A percentile compares a stretch with the other conserved stretches of the same genome.
phyloP scores from a whole-genome alignment of 176 grass and related monocot species.

The Melocanna baccifera region DNA sequence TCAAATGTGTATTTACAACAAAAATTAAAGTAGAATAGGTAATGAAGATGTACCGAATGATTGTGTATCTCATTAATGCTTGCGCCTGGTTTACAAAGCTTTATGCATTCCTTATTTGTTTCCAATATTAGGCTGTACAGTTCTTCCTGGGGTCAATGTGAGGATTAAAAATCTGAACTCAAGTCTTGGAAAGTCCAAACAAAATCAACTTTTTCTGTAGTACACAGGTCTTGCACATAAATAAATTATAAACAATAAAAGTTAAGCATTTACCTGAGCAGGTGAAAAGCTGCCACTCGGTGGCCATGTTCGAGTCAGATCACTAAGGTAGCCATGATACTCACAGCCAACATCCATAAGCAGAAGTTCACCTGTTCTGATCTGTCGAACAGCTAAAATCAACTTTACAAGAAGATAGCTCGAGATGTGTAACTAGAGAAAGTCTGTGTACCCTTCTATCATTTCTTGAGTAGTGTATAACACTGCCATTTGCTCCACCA shows the following conservation, averaged over 20 bases:
- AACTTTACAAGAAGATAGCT: slow-evolving; percentile 44
- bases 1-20: not conserved
- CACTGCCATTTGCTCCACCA: slow-evolving; percentile 74
- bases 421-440: not conserved
- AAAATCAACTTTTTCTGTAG: not conserved
- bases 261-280: slow-evolving; percentile 56
- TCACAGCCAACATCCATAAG: slow-evolving; percentile 98
- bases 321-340: slow-evolving; percentile 94
- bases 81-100: slow-evolving; percentile 84
- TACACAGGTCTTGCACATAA: not conserved
- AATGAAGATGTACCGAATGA: slow-evolving; percentile 56
- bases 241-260: not conserved
- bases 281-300: slow-evolving; percentile 76
- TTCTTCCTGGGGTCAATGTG: slow-evolving; percentile 59
- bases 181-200: not conserved
- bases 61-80: slow-evolving; percentile 77
- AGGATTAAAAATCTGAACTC: not conserved
- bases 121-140: slow-evolving; percentile 91
- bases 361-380: slow-evolving; percentile 74
- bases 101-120: slow-evolving; percentile 91
- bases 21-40: not conserved
- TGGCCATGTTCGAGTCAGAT: slow-evolving; percentile 84
- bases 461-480: slow-evolving; percentile 95
- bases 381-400: slow-evolving; percentile 51
- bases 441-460: slow-evolving; percentile 60